These are phyloP conservation scores for Rhizopogon roseolus DNA, from an alignment of 768 basidiomycete genomes.

Conservation along the genomic window DNA sequence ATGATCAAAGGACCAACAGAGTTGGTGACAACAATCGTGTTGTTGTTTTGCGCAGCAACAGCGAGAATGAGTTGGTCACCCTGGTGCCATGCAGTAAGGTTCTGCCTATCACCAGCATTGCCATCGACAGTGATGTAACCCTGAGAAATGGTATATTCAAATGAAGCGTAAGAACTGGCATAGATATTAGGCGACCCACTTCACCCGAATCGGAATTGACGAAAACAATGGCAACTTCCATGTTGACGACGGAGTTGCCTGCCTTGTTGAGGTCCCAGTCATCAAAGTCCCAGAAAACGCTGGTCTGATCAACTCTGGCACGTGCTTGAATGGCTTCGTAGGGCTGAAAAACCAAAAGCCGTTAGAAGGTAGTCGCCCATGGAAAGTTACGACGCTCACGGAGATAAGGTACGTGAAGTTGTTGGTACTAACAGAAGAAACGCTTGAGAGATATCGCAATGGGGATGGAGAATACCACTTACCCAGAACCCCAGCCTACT, in stretches of 20 bases:
- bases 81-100: conserved; percentile 35
- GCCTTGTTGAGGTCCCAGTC: conserved; percentile 60
- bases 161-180: neutral
- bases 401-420: conserved; percentile 78
- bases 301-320: conserved; percentile 62
- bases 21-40: conserved; percentile 79
- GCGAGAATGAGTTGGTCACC: conserved; percentile 38
- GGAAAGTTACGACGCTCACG: conserved; percentile 32
- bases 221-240: conserved; percentile 75
- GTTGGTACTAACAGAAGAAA: conserved; percentile 41
- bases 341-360: conserved; percentile 37
- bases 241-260: conserved; percentile 39
- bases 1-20: conserved; percentile 67
- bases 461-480: conserved; percentile 4
- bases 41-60: conserved; percentile 64
- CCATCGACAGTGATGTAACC: conserved; percentile 56
- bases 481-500: conserved; percentile 91
- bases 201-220: conserved; percentile 84
- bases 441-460: conserved; percentile 27
- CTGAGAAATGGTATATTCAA: conserved; percentile 22
- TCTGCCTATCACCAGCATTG: conserved; percentile 35
- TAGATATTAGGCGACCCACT: conserved; percentile 17
- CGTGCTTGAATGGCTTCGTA: conserved; percentile 75
- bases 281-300: conserved; percentile 62
- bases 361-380: neutral